Evolutionary conservation across 257 asterid genomes (phyloP), one percentile per base, ranked within the genome.

Genomic region (Agastache rugosa): DNA sequence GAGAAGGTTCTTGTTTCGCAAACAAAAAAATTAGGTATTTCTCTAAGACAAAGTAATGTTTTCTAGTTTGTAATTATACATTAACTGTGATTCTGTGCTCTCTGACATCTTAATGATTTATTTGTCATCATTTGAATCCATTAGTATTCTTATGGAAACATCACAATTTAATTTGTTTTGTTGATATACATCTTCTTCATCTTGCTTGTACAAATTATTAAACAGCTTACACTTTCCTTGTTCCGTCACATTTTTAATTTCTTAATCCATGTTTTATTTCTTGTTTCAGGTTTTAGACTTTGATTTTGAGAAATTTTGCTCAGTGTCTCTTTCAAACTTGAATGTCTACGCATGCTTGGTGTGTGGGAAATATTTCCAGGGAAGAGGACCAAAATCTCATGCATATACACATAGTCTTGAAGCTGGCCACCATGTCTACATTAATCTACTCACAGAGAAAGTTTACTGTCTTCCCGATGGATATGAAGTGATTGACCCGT

Each of bases 401-500:
- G 99, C 98, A 61, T 95, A 92, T 80, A 95, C 98, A 20, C 99
- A 95, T 69, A 95, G 99, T 79, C 96, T 92, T 67, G 99, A 95
- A 86, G 98, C 97, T 37, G 97, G 86, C 27, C 99, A 95, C 79
- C 99, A 95, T 74, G 97, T 95, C 51, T 95, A 77, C 88, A 95
- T 95, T 83, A 95, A 95, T 87, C 96, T 95, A 63, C 90, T 85
- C 51, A 89, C 96, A 11, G 98, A 95, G 86, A 92, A 92, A 84
- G 96, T 92, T 73, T 95, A 87, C 82, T 95, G 98, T 80, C 98
- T 95, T 83, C 98, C 99, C 65, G 98, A 95, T 88, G 99, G 98
- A 80, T 95, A 95, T 78, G 98, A 95, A 83, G 86, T 95, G 68
- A 82, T 85, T 61, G 99, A 95, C 73, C 90, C 98, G 59, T 95